Conservation (phyloP, 2,329 filamentous ascomycete genomes). For the Fusarium hostae region DNA sequence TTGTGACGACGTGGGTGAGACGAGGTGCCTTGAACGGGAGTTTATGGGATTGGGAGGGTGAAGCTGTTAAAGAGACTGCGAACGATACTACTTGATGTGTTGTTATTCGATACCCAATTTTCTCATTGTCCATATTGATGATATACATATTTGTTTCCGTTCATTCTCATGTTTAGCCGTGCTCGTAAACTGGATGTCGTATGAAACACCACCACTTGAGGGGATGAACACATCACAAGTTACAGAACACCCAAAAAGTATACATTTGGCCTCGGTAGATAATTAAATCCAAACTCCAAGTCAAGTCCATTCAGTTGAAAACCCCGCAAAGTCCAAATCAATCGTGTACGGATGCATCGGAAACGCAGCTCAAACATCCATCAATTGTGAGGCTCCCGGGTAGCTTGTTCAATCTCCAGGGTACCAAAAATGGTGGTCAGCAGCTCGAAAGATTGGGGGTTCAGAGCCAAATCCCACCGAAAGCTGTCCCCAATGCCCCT, state of each 20-base stretch:
- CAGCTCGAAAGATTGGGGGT: constrained; percentile 7
- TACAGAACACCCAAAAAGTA: not conserved
- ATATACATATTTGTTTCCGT: not conserved
- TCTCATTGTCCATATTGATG: not conserved
- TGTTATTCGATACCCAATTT: not conserved
- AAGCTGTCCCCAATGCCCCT: constrained; percentile 2
- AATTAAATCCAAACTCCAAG: not conserved
- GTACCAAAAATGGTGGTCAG: constrained; percentile 10
- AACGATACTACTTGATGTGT: not conserved
- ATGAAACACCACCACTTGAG: not conserved
- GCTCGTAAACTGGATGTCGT: not conserved
- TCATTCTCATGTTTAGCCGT: not conserved
- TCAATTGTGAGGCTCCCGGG: constrained; percentile 16
- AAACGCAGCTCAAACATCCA: constrained; percentile 5
- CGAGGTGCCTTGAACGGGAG: constrained; percentile 54
- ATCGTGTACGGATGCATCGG: constrained; percentile 14
- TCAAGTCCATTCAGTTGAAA: not conserved
- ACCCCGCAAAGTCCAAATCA: not conserved
- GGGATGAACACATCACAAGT: not conserved
- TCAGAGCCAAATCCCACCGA: not conserved
- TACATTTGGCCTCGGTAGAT: not conserved
- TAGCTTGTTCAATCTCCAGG: constrained; percentile 1
- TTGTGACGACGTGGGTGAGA: constrained; percentile 56
- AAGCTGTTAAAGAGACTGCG: constrained; percentile 19
- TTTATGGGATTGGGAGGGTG: constrained; percentile 51